Percentiles rank a stretch among this genome's conserved stretches.
Conservation (phyloP, 169 alveolate genomes). For the Plasmodium vivax region DNA sequence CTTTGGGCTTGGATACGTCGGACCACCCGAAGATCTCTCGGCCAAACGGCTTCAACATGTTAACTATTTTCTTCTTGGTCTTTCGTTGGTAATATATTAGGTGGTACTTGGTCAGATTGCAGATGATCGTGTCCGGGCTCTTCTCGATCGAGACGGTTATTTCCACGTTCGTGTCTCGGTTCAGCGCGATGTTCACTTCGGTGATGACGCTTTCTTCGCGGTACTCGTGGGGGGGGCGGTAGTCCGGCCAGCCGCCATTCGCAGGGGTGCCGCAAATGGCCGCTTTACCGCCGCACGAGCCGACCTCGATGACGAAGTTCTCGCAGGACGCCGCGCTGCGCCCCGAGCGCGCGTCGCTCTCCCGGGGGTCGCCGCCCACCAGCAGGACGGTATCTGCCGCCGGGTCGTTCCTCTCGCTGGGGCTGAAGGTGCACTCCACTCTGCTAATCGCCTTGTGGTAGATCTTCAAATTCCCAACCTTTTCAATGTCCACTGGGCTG, state of each 20-base stretch:
- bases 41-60: conserved; percentile 30
- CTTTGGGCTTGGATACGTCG: conserved; percentile 34
- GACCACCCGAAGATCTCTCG: conserved; percentile 69
- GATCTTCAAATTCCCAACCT: conserved; percentile 29
- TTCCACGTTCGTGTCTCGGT: conserved; percentile 44
- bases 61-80: conserved; percentile 48
- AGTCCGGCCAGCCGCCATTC: neutral
- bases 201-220: conserved; percentile 47
- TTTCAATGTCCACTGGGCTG: conserved; percentile 51
- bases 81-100: conserved; percentile 50
- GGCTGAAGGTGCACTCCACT: neutral
- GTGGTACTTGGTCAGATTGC: conserved; percentile 36
- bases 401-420: neutral
- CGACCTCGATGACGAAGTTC: conserved; percentile 30
- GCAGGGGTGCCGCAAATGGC: neutral
- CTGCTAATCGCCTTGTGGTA: conserved; percentile 15
- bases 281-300: too few species aligned
- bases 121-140: conserved; percentile 48
- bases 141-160: conserved; percentile 43
- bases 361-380: neutral
- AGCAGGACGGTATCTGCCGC: neutral
- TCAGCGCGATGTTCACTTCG: conserved; percentile 32
- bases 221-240: neutral
- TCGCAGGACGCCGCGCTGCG: neutral
- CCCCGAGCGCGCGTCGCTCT: neutral